Evolutionary conservation across 2,329 filamentous ascomycete species (phyloP), one percentile per base, ranked within the genome.

Genomic region (Plenodomus biglobosus): DNA sequence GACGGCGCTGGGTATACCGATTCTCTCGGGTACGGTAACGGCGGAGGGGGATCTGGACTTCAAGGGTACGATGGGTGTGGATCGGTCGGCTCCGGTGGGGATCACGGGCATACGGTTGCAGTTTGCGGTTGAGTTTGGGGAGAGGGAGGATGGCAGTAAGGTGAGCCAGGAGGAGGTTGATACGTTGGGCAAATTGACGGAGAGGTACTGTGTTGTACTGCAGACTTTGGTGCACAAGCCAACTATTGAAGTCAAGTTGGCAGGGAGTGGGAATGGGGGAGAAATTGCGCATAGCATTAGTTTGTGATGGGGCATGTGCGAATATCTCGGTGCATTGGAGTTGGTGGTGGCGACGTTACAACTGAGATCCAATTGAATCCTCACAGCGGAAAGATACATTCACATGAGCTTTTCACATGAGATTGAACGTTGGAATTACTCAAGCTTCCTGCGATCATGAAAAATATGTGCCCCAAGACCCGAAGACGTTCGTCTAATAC

Each of bases 1-100:
- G 3, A 79, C 77, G 0, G 76, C 75, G 2, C 63, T 79, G 41
- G 68, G 65, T 1, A 73, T 79, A 10, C 74, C 73, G 4, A 71
- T 79, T 34, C 61, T 62, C n/a, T 63, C 62, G 2, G 76, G 76
- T 2, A 72, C 62, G 1, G 72, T 79, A 11, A 66, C 53, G 17
- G 75, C 73, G 0, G 75, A 79, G 45, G 76, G 76, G 6, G 76
- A 79, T 58, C 50, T 79, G 41, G 76, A 79, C 49, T 79, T 79
- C 59, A 68, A 72, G 42, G 77, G 77, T 2, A 79, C 76, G 17
- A 65, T 78, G 70, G 76, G 77, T 1, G 75, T 79, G 38, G 76
- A 79, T 48, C 65, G 64, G 37, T 62, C 61, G 5, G 76, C 76
- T 19, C 74, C 76, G 0, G 76, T 79, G 8, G 76, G 77, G 1